Evolutionary conservation across 495 filamentous ascomycete species (phyloP).

Genomic region (Penicillium goetzii): DNA sequence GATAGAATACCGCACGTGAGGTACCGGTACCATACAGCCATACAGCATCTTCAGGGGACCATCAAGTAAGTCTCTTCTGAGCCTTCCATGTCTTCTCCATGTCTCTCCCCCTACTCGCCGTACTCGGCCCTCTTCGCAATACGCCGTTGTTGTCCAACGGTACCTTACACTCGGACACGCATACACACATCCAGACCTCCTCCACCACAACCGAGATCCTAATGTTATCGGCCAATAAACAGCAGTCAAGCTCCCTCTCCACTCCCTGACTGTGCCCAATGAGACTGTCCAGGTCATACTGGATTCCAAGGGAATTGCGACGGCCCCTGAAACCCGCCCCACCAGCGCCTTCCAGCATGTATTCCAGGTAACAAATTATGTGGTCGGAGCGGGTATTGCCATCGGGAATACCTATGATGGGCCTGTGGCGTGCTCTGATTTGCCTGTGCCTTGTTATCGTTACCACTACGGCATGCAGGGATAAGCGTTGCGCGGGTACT

Average conservation of each 20-base stretch:
- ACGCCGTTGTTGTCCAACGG: constrained; percentile 19
- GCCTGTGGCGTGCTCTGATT: constrained; percentile 20
- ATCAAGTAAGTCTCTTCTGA: not conserved
- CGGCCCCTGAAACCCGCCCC: constrained; percentile 41
- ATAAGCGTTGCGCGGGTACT: constrained; percentile 26
- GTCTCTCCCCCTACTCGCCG: not conserved
- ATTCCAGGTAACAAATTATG: constrained; percentile 32
- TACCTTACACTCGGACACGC: constrained; percentile 4
- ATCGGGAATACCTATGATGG: constrained; percentile 19
- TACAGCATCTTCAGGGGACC: not conserved
- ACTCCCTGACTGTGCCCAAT: constrained; percentile 20
- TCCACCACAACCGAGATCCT: not conserved
- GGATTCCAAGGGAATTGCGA: constrained; percentile 37
- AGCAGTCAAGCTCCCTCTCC: not conserved
- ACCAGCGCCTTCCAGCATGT: constrained; percentile 19
- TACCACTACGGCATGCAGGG: constrained; percentile 37
- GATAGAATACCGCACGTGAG: not conserved
- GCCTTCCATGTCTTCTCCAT: not conserved
- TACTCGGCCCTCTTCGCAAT: not conserved
- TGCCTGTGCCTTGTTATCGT: constrained; percentile 34
- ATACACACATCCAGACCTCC: constrained; percentile 3
- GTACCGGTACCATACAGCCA: constrained; percentile 4
- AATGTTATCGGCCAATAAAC: constrained; percentile 13
- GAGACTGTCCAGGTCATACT: not conserved
- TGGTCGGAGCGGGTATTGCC: constrained; percentile 18